Evolutionary conservation across 2,329 filamentous ascomycete genomes (phyloP), one percentile per base, ranked within the genome.

Genomic region (Phoma herbarum): DNA sequence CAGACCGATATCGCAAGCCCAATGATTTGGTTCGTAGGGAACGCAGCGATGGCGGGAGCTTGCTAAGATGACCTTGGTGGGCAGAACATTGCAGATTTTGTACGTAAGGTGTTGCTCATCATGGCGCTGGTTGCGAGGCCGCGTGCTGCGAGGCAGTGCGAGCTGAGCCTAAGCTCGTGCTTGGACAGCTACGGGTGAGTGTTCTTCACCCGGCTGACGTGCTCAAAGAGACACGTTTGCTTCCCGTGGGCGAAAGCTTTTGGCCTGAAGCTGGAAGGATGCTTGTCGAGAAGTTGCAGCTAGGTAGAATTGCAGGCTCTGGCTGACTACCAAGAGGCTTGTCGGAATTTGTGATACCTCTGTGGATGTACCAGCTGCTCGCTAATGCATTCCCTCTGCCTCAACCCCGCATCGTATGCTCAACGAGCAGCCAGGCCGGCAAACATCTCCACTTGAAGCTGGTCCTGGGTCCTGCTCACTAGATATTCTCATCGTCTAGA

Each of bases 31-130:
- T 1, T 25, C 22, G 2, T 3, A 14, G 0, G 12, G 16, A 2
- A 18, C 4, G 22, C 20, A 33, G 4, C 18, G n/a, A n/a, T 23
- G 29, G 23, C 29, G 37, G 28, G 37, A 42, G 33, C 4, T 35
- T 9, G 42, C 31, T 18, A 47, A n/a, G 23, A 26, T 9, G 20
- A n/a, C 9, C 6, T 22, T 22, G 9, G 22, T 4, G n/a, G 43
- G 4, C 25, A 20, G 16, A 18, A 26, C n/a, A 20, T 29, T 44
- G 39, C 45, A 23, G 23, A 23, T 11, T 37, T 22, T 7, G 29
- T 49, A 44, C 45, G 37, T 55, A 55, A 55, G 16, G 29, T 14
- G n/a, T 37, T 39, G 52, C 37, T 54, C 43, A 16, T 47, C 10
- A n/a, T 25, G 22, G 11, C 7, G 39, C 39, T 5, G 39, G 12